These are phyloP conservation scores for Grosmannia penicillata DNA, from an alignment of 2,329 filamentous ascomycete genomes.

Conservation along the genomic window DNA sequence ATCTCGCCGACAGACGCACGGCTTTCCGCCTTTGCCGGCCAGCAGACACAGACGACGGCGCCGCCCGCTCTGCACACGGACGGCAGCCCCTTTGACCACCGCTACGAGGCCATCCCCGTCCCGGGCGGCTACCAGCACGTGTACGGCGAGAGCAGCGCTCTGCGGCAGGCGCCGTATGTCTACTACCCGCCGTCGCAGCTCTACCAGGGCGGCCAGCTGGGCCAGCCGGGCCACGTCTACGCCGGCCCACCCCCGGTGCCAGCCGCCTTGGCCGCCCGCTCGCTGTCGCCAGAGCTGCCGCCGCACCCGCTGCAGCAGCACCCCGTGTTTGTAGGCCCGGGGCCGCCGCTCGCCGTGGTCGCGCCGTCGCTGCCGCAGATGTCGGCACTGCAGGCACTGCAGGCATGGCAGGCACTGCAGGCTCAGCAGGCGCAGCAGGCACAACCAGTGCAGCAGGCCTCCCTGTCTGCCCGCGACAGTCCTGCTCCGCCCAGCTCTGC, in stretches of 20 bases:
- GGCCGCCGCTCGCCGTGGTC: no score
- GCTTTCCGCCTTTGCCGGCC: no score
- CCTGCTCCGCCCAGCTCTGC: background rate
- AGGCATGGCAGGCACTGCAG: background rate
- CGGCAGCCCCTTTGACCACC: no score
- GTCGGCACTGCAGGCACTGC: background rate
- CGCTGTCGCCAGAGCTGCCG: background rate
- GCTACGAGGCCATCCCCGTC: slow-evolving; percentile 7
- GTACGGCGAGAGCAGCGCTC: slow-evolving; percentile 20
- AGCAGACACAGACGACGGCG: background rate
- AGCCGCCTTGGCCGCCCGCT: no score
- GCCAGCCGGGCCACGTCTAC: no score
- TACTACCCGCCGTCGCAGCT: background rate
- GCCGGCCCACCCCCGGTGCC: no score
- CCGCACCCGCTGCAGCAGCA: slow-evolving; percentile 7
- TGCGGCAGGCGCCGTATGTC: slow-evolving; percentile 15
- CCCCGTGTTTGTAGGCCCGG: no score
- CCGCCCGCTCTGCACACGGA: background rate
- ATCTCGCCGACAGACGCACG: no score
- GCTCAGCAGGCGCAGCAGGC: background rate
- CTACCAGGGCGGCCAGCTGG: no score
- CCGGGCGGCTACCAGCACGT: slow-evolving; percentile 21
- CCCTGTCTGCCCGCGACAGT: background rate
- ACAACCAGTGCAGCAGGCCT: background rate
- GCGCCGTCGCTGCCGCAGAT: background rate